Evolutionary conservation across 495 filamentous ascomycete species (phyloP), one percentile per base, ranked within the genome.

Genomic region (Lepraria neglecta): DNA sequence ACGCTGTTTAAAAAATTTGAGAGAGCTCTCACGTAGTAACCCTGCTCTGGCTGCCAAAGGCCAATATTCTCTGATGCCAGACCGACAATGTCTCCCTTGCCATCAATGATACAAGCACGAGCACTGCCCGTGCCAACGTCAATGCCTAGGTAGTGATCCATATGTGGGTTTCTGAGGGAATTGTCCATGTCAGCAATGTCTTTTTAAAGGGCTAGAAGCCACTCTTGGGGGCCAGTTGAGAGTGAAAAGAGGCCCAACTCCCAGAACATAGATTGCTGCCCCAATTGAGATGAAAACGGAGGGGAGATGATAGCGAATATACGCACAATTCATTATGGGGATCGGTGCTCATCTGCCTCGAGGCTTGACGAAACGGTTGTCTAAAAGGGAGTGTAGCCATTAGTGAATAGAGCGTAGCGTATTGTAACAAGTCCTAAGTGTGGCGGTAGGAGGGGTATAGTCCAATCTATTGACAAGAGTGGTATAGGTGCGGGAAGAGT

Each of bases 41-140:
- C 88, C 28, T 86, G 83, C 68, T 90, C 80, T n/a, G 90, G 91
- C 73, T 96, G 88, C 94, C 94, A 97, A 35, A 96, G 82, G 56
- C 89, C 85, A 74, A 97, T 98, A 64, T 92, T 87, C 69, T 96
- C 86, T 4, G 90, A 87, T 19, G 92, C 90, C 64, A 97, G 75
- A 6, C 89, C 94, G 56, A 95, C 89, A 73, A 98, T 97, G 64
- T 96, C 90, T 33, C 94, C 94, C 31, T 88, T 85, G 50, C 80
- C 78, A 74, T 96, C 87, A 69, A 97, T 95, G 72, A 97, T 87
- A 76, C 92, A 97, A 17, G 92, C 94, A 69, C 94, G 82, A 21
- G 92, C 91, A 69, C 91, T 96, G 51, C 94, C 92, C 7, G 94
- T 98, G 50, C 94, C 94, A 57, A 97, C 94, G 71, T 98, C 94